A percentile compares a stretch with the other conserved stretches of the same genome.
Evolutionary conservation across 306 rosid species (phyloP).

Genomic region (Hippophae gyantsensis): DNA sequence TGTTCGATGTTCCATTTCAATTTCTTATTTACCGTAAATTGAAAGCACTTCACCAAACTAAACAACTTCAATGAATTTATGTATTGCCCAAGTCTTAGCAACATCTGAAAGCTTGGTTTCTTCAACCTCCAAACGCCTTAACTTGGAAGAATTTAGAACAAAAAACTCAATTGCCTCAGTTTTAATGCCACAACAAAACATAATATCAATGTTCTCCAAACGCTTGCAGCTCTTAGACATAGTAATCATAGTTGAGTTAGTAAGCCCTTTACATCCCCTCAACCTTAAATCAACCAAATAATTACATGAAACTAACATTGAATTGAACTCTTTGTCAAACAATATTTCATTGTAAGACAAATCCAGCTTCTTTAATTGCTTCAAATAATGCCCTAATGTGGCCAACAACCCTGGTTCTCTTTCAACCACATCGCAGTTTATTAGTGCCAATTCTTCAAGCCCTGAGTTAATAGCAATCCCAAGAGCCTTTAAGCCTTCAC

Average conservation of each 20-base stretch:
- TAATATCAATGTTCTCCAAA: constrained; percentile 52
- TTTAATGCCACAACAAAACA: constrained; percentile 48
- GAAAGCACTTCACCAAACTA: constrained; percentile 10
- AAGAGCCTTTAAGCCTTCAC: constrained; percentile 64
- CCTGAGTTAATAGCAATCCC: constrained; percentile 29
- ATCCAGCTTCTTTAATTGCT: constrained; percentile 53
- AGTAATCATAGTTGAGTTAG: constrained; percentile 27
- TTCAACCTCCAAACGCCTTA: constrained; percentile 61
- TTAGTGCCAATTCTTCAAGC: constrained; percentile 66
- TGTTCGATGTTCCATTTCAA: constrained; percentile 21
- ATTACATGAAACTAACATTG: constrained; percentile 56
- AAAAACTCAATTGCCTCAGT: constrained; percentile 41
- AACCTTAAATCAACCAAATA: constrained; percentile 51
- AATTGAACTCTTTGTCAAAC: constrained; percentile 60
- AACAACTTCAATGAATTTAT: constrained; percentile 41
- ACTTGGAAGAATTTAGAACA: constrained; percentile 32
- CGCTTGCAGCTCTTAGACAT: constrained; percentile 51
- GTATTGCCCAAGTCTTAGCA: constrained; percentile 39
- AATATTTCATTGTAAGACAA: constrained; percentile 72
- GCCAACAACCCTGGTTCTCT: constrained; percentile 75
- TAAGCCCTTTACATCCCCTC: constrained; percentile 62
- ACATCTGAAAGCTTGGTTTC: constrained; percentile 51
- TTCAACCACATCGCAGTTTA: constrained; percentile 79
- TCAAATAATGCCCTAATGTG: constrained; percentile 66
- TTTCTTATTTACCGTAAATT: constrained; percentile 11